Conservation (phyloP, 2,329 filamentous ascomycete species). For the Curvularia sp. region DNA sequence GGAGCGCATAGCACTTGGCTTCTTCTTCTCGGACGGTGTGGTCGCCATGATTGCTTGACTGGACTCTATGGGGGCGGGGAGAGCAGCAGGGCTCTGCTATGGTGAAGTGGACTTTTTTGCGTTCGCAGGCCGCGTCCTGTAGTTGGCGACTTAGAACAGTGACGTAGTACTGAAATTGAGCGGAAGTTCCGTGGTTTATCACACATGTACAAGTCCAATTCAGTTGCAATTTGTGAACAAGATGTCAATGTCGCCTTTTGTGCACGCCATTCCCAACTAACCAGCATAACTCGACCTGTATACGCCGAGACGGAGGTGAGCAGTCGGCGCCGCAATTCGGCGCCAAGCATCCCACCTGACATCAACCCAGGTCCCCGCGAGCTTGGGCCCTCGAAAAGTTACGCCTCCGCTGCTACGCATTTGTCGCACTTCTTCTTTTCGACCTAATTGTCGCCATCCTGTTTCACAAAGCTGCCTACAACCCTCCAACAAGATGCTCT, state of each 20-base stretch:
- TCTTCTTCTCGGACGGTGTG: constrained; percentile 46
- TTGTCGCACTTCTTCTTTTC: constrained; percentile 15
- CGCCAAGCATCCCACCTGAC: constrained; percentile 27
- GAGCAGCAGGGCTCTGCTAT: constrained; percentile 9
- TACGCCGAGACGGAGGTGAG: constrained; percentile 13
- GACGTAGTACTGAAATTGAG: constrained; percentile 15
- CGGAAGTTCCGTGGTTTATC: not conserved
- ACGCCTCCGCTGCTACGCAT: constrained; percentile 14
- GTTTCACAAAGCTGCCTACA: constrained; percentile 9
- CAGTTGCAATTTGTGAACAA: not conserved
- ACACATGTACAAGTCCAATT: not conserved
- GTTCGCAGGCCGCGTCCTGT: constrained; percentile 14
- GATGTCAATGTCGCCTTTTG: not conserved
- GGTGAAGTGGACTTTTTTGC: constrained; percentile 10
- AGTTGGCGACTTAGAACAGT: constrained; percentile 18
- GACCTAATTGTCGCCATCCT: constrained; percentile 3
- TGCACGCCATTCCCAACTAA: not conserved
- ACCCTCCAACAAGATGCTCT: constrained; percentile 50
- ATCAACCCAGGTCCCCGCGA: constrained; percentile 18
- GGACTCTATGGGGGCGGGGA: not conserved
- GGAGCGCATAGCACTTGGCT: constrained; percentile 82
- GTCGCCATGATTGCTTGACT: constrained; percentile 33
- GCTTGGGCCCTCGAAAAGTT: constrained; percentile 36
- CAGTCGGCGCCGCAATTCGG: constrained; percentile 14
- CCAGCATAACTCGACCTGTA: not conserved